Base-by-base conservation (phyloP, 805 yeast genomes). In the Lipomyces chichibuensis region DNA sequence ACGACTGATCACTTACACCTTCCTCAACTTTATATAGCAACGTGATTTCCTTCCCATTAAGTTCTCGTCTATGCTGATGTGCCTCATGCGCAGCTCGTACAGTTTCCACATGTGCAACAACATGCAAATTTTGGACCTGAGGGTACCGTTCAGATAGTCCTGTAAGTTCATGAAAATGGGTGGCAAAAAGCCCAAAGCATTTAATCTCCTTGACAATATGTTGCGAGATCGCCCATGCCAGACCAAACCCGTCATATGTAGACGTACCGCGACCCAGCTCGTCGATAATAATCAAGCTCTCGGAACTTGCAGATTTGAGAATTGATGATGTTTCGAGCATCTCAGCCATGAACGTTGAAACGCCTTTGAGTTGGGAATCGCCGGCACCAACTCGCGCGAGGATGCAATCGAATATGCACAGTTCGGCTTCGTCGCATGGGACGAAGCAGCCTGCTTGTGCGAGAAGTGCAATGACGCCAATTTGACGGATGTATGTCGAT, bases 331-430 rank as follows among this genome's bases (percentile, higher is more conserved):
- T 91, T 74, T 95, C 99, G 62, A 92, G 82, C 98, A 95, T 92
- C 77, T 95, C 99, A 33, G 96, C 91, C 91, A 91, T 90, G 74
- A 95, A 95, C 0, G 99, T 95, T 0, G 98, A 93, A 35, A 95
- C 91, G 32, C 99, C 99, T 78, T 94, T 93, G 75, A 95, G 82
- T 78, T 95, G 99, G 0, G 98, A 94, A 77, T 95, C 99, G 13
- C 98, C 96, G 2, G 99, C 98, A 11, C 99, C 99, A n/a, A 95
- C 97, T 75, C 99, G 87, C 14, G 98, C 96, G 67, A 95, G 83
- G 4, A 95, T 89, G 1, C 97, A 92, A 78, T 95, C 99, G 69
- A 94, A 92, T 1, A 95, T 82, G 13, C 92, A 87, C 32, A 95
- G 77, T 73, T 91, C 93, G 0, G 97, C 93, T 43, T 83, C 87